phyloP scores from a whole-genome alignment of 2,329 filamentous ascomycete genomes.

The Raffaelea arxii region DNA sequence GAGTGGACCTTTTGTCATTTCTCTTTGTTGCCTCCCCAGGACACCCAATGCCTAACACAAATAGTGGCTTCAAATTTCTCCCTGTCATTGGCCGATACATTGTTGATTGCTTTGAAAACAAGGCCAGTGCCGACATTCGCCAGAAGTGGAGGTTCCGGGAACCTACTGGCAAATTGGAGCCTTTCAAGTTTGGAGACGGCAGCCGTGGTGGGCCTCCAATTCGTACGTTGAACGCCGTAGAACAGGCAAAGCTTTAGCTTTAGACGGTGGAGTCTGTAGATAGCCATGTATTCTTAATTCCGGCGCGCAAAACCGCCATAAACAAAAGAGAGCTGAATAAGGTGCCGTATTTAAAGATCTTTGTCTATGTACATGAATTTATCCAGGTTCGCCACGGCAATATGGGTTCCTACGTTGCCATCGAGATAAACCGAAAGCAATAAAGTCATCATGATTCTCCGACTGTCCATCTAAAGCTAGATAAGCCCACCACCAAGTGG shows the following conservation, averaged over 20 bases:
- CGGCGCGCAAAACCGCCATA: no score
- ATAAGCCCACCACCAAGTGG: no score
- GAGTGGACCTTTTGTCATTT: not conserved
- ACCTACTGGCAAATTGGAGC: not conserved
- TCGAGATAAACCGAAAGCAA: no score
- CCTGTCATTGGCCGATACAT: not conserved
- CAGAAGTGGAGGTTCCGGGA: not conserved
- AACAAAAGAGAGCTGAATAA: no score
- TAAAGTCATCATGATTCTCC: no score
- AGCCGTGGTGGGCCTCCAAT: not conserved
- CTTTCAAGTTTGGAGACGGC: not conserved
- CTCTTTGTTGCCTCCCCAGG: not conserved
- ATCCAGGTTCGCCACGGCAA: no score
- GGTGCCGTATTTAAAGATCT: no score
- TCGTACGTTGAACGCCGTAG: not conserved
- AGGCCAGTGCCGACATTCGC: not conserved
- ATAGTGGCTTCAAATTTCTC: conserved; percentile 1
- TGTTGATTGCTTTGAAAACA: not conserved
- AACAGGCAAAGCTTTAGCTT: conserved; percentile 2
- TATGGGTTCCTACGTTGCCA: no score
- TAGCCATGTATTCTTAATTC: not conserved
- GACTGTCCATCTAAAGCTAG: no score
- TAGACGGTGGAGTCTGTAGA: no score
- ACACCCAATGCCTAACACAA: not conserved
- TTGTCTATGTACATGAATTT: no score